Conservation (phyloP, 345 rosid genomes). For the Gossypium bickii region DNA sequence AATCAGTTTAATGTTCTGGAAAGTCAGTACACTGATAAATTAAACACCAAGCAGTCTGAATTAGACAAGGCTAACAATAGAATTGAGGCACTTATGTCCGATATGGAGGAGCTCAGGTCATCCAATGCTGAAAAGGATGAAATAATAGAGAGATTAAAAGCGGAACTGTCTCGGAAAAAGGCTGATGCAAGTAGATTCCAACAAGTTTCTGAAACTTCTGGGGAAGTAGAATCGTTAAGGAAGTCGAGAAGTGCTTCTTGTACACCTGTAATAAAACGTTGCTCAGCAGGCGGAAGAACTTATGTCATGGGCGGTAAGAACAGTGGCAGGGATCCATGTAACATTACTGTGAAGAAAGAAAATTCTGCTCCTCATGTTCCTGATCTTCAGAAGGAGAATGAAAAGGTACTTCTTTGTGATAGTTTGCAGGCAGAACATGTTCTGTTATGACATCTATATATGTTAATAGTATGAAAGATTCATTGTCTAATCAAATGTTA, state of each 20-base stretch:
- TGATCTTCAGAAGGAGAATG: slow-evolving; percentile 23
- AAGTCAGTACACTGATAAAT: slow-evolving; percentile 40
- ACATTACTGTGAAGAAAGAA: slow-evolving; percentile 39
- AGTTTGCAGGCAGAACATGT: not conserved
- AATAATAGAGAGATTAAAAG: slow-evolving; percentile 40
- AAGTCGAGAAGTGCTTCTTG: slow-evolving; percentile 32
- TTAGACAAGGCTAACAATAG: slow-evolving; percentile 42
- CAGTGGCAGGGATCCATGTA: slow-evolving; percentile 8
- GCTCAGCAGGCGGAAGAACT: slow-evolving; percentile 29
- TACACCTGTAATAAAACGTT: slow-evolving; percentile 44
- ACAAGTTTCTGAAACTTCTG: slow-evolving; percentile 37
- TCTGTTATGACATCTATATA: not conserved
- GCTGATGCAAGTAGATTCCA: slow-evolving; percentile 36
- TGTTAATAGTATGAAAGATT: not conserved
- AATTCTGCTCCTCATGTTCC: slow-evolving; percentile 17
- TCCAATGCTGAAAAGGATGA: slow-evolving; percentile 61
- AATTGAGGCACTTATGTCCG: slow-evolving; percentile 47
- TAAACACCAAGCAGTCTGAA: slow-evolving; percentile 46
- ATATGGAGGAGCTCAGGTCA: slow-evolving; percentile 52
- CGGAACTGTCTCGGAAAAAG: slow-evolving; percentile 50
- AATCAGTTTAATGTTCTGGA: slow-evolving; percentile 60
- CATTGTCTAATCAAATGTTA: not conserved
- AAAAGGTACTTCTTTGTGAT: slow-evolving; percentile 41
- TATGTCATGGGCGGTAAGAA: slow-evolving; percentile 24
- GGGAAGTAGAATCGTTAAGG: slow-evolving; percentile 43